Evolutionary conservation across 345 rosid genomes (phyloP), one percentile per base, ranked within the genome.

Genomic region (Cardamine chenopodiifolia): DNA sequence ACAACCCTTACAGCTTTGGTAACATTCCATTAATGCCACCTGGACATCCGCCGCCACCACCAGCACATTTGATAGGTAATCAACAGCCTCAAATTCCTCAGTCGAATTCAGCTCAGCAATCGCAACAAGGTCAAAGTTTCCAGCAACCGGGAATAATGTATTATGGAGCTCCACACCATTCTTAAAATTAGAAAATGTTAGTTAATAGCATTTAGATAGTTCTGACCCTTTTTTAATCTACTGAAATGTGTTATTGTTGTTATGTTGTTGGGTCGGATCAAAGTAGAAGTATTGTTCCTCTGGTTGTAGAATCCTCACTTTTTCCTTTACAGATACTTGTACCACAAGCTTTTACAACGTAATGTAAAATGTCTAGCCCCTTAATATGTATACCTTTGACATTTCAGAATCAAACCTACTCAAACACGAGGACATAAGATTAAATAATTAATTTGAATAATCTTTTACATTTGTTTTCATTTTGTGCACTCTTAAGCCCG

Each of bases 101-200:
- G 83, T 84, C 82, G 13, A 78, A 81, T 25, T 31, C 75, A 31
- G 70, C 71, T 32, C 91, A 86, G 61, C 89, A 79, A 44, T 79
- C 76, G 9, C 86, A 85, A 0, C 79, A 78, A 2, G 85, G 88
- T 55, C 90, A 84, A 37, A 73, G 78, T 79, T 89, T 91, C 68
- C 83, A 86, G 85, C 91, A 90, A 11, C 91, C 88, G 4, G 87
- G 94, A 50, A 82, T 88, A 81, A 80, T 80, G 72, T 89, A 83
- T 72, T 89, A 88, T 63, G 82, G 86, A 20, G 89, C 70, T 52
- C 89, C 86, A 50, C 83, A 89, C 56, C 96, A 81, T 78, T 84
- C 97, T 55, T 83, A 83, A 78, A 49, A 50, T 23, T 76, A 75
- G 68, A 81, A 52, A 19, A 28, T 52, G 72, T 58, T 76, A 52